Percentiles rank a stretch among this genome's conserved stretches.
These are phyloP conservation scores for Thermothielavioides terrestris DNA, from an alignment of 495 filamentous ascomycete species.

Conservation along the genomic window DNA sequence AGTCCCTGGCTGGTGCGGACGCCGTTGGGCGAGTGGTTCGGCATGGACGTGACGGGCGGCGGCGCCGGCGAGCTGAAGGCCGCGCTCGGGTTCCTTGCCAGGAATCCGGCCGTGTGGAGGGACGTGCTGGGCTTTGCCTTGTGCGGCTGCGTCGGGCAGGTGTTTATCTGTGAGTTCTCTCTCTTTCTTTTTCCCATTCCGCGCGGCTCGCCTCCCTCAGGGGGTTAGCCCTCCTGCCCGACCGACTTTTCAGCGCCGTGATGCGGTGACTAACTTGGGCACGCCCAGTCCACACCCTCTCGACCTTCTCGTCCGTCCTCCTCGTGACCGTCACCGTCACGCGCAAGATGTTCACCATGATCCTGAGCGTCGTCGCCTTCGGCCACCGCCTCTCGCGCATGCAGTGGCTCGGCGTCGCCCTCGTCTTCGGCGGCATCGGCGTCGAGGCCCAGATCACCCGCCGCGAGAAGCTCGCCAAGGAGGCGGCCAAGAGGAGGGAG, in stretches of 20 bases:
- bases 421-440: conserved; percentile 94
- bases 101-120: conserved; percentile 68
- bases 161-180: conserved; percentile 73
- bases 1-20: conserved; percentile 68
- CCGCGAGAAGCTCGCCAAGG: conserved; percentile 77
- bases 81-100: conserved; percentile 69
- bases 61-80: conserved; percentile 60
- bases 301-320: conserved; percentile 80
- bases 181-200: conserved; percentile 4
- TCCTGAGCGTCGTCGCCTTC: conserved; percentile 88
- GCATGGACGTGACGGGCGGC: conserved; percentile 52
- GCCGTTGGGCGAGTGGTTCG: conserved; percentile 55
- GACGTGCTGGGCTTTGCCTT: conserved; percentile 84
- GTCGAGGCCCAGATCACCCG: conserved; percentile 77
- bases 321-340: conserved; percentile 96
- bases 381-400: conserved; percentile 75
- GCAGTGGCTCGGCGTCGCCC: conserved; percentile 80
- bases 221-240: neutral
- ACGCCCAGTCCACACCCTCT: conserved; percentile 79
- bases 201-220: neutral
- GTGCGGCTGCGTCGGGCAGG: conserved; percentile 89
- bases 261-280: too few species aligned
- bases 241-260: too few species aligned
- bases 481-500: conserved; percentile 51
- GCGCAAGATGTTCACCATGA: conserved; percentile 98